Base-by-base conservation (phyloP, 768 basidiomycete genomes). In the Trametes elegans region DNA sequence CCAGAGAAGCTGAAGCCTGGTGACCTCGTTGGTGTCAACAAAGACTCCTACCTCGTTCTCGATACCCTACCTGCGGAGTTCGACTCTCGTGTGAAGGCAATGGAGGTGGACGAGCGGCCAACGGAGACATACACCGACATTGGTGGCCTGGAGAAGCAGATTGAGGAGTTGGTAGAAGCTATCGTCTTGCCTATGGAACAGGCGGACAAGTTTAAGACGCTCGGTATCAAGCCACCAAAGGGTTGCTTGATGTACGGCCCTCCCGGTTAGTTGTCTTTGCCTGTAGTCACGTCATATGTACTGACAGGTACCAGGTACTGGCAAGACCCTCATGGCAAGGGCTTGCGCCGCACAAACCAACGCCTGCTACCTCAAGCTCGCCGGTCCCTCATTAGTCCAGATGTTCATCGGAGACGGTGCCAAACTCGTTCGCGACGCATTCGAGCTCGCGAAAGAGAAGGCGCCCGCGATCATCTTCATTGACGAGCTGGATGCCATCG, bases 391-490 rank as follows among this genome's bases (percentile, higher is more conserved):
- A 46, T 82, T 99, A 48, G 97, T 99, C 11, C 97, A 99, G 73
- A 99, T 98, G 97, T 99, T 96, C 72, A 99, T 99, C 62, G 97
- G 97, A 72, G 97, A 98, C 70, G 97, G 97, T 66, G 97, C 97
- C 50, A 98, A 98, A 71, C 84, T 99, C 46, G 97, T 99, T 19
- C 91, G 97, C 41, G 97, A 99, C 66, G 96, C 96, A 3, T 98
- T 99, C 68, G 94, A 95, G 41, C 80, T 99, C 41, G 97, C 97
- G 16, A 98, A 98, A 73, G 91, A 97, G 79, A 98, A 98, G 66
- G 91, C 94, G 1, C 95, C 95, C 6, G 90, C 94, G n/a, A 98
- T 98, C 70, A 98, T 98, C 71, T 98, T 98, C 74, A 98, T 98
- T 61, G 96, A 98, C 65, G 96, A 98, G 68, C 72, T 98, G 67